Evolutionary conservation across 768 basidiomycete species (phyloP).

Genomic region (Flagelloscypha sp.): DNA sequence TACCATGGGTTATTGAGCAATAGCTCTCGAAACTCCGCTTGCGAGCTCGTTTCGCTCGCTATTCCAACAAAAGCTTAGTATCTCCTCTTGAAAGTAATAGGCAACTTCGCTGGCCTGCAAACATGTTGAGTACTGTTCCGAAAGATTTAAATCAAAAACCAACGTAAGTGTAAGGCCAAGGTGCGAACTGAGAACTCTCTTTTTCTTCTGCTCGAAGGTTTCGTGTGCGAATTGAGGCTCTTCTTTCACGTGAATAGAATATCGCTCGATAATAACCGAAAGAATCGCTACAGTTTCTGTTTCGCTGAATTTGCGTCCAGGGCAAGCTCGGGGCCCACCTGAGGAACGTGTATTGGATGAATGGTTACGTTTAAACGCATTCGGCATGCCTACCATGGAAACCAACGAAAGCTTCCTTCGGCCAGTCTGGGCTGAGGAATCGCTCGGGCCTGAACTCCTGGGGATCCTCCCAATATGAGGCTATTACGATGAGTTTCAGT

Average conservation of each 20-base stretch:
- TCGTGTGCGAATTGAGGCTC: constrained; percentile 41
- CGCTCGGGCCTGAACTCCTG: constrained; percentile 22
- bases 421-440: constrained; percentile 23
- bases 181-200: constrained; percentile 28
- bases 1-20: no score
- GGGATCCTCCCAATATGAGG: constrained; percentile 26
- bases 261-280: constrained; percentile 38
- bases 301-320: constrained; percentile 35
- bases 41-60: no score
- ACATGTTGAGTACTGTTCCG: no score
- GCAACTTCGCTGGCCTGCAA: no score
- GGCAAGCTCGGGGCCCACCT: constrained; percentile 10
- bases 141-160: constrained; percentile 14
- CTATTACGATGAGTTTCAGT: constrained; percentile 9
- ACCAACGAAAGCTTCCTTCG: constrained; percentile 24
- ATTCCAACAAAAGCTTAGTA: no score
- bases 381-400: constrained; percentile 12
- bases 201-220: constrained; percentile 37
- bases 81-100: no score
- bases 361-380: not conserved
- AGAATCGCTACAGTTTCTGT: constrained; percentile 43
- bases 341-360: not conserved
- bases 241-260: constrained; percentile 40
- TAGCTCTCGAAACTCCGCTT: no score
- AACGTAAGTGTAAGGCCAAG: constrained; percentile 38